Percentiles rank a stretch among this genome's conserved stretches.
Evolutionary conservation across 2,329 filamentous ascomycete genomes (phyloP).

Genomic region (Aspergillus pseudoterreus): DNA sequence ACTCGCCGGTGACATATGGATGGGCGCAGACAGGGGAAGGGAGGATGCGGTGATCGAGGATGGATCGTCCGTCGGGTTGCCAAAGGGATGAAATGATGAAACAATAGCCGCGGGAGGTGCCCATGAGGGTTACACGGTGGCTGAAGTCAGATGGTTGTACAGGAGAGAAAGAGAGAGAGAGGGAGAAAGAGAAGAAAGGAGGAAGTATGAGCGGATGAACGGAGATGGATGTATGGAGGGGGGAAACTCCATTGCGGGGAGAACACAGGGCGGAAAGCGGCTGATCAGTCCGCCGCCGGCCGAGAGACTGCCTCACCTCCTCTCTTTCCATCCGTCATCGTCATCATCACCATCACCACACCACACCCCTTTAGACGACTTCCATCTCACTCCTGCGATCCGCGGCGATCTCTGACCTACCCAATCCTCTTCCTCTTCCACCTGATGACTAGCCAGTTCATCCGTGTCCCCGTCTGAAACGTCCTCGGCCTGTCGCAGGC

Average conservation of each 20-base stretch:
- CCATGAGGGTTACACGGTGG: constrained; percentile 21
- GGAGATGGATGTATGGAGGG: constrained; percentile 12
- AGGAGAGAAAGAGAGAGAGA: background rate
- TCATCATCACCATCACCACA: constrained; percentile 1
- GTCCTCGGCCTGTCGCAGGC: background rate
- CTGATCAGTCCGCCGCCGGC: constrained; percentile 9
- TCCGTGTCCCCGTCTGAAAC: background rate
- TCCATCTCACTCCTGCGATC: background rate
- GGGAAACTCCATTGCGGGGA: constrained; percentile 15
- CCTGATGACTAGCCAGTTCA: too few relatives aligned
- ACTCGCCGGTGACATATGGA: background rate
- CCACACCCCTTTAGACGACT: constrained; percentile 1
- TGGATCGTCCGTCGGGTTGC: constrained; percentile 15
- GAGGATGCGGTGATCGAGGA: constrained; percentile 5
- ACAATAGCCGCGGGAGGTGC: constrained; percentile 17
- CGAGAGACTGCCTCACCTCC: constrained; percentile 1
- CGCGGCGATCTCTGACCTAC: constrained; percentile 1
- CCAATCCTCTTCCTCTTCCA: background rate
- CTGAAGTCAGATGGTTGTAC: constrained; percentile 4
- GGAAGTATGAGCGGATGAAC: constrained; percentile 13
- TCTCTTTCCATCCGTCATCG: constrained; percentile 2
- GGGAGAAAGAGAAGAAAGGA: constrained; percentile 6
- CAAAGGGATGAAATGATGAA: constrained; percentile 16
- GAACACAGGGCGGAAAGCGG: constrained; percentile 9
- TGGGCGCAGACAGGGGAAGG: constrained; percentile 3